phyloP scores from a whole-genome alignment of 352 stramenopile genomes.

The Phytophthora constricta region DNA sequence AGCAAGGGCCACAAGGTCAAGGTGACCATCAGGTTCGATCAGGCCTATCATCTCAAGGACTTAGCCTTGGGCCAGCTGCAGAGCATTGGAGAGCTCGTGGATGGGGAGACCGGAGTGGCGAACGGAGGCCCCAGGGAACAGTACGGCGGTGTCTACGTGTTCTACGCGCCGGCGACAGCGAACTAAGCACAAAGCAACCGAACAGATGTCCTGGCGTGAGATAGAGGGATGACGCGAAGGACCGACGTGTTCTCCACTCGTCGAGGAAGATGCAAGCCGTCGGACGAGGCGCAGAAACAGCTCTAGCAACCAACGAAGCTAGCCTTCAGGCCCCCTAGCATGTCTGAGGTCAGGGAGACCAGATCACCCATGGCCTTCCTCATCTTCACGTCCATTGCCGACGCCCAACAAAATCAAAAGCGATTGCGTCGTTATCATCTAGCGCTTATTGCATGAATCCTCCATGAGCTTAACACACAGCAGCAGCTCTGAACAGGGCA shows the following conservation, averaged over 20 bases:
- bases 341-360: no score
- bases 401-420: slow-evolving; percentile 3
- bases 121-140: slow-evolving; percentile 48
- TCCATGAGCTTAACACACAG: no score
- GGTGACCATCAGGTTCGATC: slow-evolving; percentile 70
- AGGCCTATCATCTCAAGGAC: slow-evolving; percentile 64
- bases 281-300: neutral
- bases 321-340: no score
- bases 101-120: slow-evolving; percentile 39
- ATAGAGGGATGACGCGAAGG: slow-evolving; percentile 3
- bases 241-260: slow-evolving; percentile 2
- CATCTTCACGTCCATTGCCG: neutral
- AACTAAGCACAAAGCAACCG: slow-evolving; percentile 9
- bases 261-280: no score
- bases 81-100: slow-evolving; percentile 52
- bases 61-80: slow-evolving; percentile 54
- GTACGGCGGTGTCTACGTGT: slow-evolving; percentile 67
- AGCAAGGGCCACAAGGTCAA: slow-evolving; percentile 85
- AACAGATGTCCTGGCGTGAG: neutral
- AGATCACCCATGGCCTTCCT: no score
- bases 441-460: slow-evolving; percentile 1
- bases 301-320: neutral
- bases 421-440: slow-evolving; percentile 4
- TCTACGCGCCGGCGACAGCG: slow-evolving; percentile 46
- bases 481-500: no score